A percentile compares a stretch with the other conserved stretches of the same genome.
These are phyloP conservation scores for Dactylellina leptospora DNA, from an alignment of 2,329 filamentous ascomycete genomes.

Conservation along the genomic window DNA sequence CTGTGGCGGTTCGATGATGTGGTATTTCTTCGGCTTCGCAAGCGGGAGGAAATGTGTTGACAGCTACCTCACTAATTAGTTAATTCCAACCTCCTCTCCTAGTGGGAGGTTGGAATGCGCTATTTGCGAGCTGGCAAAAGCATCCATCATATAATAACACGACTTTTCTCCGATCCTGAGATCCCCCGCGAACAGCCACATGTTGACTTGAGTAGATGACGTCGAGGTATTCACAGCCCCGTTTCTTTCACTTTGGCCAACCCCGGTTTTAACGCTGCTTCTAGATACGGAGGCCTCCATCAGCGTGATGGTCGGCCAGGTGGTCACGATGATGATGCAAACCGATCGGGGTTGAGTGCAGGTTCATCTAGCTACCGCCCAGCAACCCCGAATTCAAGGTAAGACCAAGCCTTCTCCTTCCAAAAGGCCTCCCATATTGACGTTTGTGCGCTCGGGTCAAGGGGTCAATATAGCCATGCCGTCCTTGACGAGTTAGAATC, in stretches of 20 bases:
- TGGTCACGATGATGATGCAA: conserved; percentile 33
- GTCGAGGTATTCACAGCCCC: conserved; percentile 21
- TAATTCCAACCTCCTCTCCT: no score
- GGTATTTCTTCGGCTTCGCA: no score
- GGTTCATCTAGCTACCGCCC: conserved; percentile 65
- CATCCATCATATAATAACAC: no score
- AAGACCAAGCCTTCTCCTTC: background rate
- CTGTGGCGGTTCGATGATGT: no score
- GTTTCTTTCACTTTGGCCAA: background rate
- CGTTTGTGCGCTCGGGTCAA: conserved; percentile 60
- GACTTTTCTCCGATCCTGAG: conserved; percentile 4
- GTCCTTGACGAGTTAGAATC: conserved; percentile 93
- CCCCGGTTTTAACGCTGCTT: background rate
- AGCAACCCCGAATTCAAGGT: conserved; percentile 73
- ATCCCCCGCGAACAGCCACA: conserved; percentile 14
- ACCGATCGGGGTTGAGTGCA: conserved; percentile 20
- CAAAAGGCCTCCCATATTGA: no score
- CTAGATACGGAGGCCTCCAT: conserved; percentile 51
- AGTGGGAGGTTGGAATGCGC: no score
- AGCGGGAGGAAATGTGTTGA: no score
- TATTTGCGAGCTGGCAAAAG: no score
- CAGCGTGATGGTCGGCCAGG: conserved; percentile 48
- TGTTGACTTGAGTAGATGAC: conserved; percentile 41
- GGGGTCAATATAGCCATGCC: conserved; percentile 90
- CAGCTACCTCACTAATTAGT: no score